phyloP scores from a whole-genome alignment of 768 basidiomycete genomes.

The Dacryopinax primogenitus region DNA sequence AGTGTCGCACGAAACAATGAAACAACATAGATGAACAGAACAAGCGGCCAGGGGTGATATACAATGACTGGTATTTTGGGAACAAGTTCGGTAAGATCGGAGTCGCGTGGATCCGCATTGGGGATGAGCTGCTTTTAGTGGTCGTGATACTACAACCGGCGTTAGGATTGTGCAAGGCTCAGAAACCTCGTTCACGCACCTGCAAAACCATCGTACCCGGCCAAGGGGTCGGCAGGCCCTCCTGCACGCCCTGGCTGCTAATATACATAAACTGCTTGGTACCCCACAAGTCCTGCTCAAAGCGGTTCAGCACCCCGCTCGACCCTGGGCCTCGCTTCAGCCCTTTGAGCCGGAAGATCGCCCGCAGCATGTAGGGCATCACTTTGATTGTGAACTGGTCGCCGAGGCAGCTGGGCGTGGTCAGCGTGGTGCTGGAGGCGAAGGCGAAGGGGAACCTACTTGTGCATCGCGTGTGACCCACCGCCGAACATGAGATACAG shows the following conservation, averaged over 20 bases:
- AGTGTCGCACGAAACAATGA: neutral
- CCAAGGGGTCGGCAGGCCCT: slow-evolving; percentile 47
- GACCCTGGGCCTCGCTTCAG: neutral
- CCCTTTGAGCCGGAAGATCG: neutral
- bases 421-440: neutral
- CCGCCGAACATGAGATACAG: slow-evolving; percentile 3
- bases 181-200: slow-evolving; percentile 16
- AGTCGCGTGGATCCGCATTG: neutral
- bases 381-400: slow-evolving; percentile 8
- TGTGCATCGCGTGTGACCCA: slow-evolving; percentile 3
- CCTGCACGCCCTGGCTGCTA: neutral
- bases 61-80: neutral
- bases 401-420: neutral
- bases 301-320: neutral
- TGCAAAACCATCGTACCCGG: slow-evolving; percentile 51
- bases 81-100: neutral
- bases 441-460: neutral
- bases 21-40: neutral
- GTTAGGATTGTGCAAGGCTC: neutral
- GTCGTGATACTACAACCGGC: neutral
- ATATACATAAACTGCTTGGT: slow-evolving; percentile 3
- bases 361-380: neutral
- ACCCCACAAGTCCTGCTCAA: neutral
- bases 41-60: neutral
- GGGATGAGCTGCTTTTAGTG: neutral